Evolutionary conservation across 2,329 filamentous ascomycete genomes (phyloP).

Genomic region (Fusarium coffeatum): DNA sequence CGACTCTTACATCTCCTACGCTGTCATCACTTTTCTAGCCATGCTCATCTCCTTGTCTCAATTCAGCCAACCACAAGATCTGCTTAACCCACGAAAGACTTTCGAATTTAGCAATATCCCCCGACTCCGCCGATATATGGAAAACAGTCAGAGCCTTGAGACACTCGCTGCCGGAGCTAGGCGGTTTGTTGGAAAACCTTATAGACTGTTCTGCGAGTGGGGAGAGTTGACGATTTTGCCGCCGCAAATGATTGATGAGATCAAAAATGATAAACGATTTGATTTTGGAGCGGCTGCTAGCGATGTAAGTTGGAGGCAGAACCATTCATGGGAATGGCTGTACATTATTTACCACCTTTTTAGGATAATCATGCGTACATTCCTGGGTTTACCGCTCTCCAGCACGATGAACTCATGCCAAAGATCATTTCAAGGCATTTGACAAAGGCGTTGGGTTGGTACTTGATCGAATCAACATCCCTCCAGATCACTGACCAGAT

Average conservation of each 20-base stretch:
- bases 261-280: not conserved
- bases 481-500: not conserved
- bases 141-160: not conserved
- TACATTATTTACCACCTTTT: rapidly evolving
- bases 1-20: not conserved
- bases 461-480: rapidly evolving
- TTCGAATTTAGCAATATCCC: not conserved
- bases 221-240: not conserved
- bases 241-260: not conserved
- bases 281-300: not conserved
- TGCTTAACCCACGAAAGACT: not conserved
- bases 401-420: not conserved
- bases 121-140: not conserved
- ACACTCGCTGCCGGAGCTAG: not conserved
- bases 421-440: not conserved
- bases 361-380: not conserved
- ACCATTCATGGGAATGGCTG: rapidly evolving
- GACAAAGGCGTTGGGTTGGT: not conserved
- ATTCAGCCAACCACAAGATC: not conserved
- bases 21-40: not conserved
- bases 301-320: not conserved
- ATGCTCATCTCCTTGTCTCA: not conserved
- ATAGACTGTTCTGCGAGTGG: not conserved
- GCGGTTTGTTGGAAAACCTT: not conserved
- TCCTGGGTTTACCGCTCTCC: not conserved